phyloP scores from a whole-genome alignment of 805 yeast species.

The Spathaspora girioi region DNA sequence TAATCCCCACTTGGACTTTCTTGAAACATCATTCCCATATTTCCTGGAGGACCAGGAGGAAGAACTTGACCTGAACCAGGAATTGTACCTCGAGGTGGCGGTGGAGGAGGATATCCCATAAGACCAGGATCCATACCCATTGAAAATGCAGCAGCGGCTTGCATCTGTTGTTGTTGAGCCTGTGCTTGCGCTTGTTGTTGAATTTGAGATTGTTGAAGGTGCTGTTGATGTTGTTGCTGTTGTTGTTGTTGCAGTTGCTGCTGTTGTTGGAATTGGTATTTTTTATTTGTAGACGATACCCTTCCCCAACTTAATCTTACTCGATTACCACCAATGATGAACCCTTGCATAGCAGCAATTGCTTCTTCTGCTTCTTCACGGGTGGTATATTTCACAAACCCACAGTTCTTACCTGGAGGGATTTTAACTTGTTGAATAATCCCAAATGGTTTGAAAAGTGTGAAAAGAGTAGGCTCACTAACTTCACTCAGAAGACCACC shows the following conservation, averaged over 20 bases:
- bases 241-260: conserved; percentile 23
- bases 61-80: neutral
- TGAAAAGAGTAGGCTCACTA: conserved; percentile 55
- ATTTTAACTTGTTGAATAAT: conserved; percentile 63
- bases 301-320: conserved; percentile 87
- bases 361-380: conserved; percentile 84
- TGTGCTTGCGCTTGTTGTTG: conserved; percentile 24
- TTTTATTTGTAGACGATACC: conserved; percentile 30
- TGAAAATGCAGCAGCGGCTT: conserved; percentile 34
- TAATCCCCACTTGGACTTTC: neutral
- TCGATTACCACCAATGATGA: conserved; percentile 78
- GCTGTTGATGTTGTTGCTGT: conserved; percentile 22
- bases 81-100: neutral
- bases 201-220: conserved; percentile 31
- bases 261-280: conserved; percentile 28
- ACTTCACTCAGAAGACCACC: conserved; percentile 71
- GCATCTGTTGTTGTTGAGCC: conserved; percentile 31
- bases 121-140: conserved; percentile 39
- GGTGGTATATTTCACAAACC: conserved; percentile 78
- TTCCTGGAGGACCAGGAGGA: neutral
- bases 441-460: conserved; percentile 74
- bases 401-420: conserved; percentile 82
- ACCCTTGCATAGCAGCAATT: conserved; percentile 84
- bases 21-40: neutral
- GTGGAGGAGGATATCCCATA: conserved; percentile 15